Evolutionary conservation across 2,329 filamentous ascomycete species (phyloP).

Genomic region (Stagonosporopsis tanaceti): DNA sequence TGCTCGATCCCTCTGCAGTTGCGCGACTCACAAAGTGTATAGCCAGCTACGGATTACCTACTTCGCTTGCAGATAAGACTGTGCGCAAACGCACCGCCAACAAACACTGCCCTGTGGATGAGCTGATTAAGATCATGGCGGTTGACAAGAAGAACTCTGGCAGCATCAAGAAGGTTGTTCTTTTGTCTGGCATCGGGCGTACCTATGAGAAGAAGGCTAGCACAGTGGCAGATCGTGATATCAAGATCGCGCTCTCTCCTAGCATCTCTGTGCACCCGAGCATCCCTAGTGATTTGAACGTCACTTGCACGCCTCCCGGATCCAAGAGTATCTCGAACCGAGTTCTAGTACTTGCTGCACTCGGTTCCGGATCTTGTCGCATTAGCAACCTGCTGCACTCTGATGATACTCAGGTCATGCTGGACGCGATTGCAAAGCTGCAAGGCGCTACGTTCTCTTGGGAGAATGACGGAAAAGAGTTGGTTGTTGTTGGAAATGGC

Average conservation of each 20-base stretch:
- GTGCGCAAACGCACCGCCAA: slow-evolving; percentile 83
- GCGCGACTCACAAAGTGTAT: slow-evolving; percentile 92
- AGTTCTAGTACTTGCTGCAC: slow-evolving; percentile 89
- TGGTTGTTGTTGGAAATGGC: slow-evolving; percentile 91
- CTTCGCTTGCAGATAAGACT: slow-evolving; percentile 81
- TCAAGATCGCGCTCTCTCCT: slow-evolving; percentile 82
- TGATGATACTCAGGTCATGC: slow-evolving; percentile 96
- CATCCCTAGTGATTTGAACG: slow-evolving; percentile 69
- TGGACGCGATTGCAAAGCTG: slow-evolving; percentile 85
- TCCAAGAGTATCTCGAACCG: slow-evolving; percentile 98
- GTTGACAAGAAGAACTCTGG: slow-evolving; percentile 99
- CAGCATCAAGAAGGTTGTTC: slow-evolving; percentile 91
- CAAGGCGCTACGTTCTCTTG: slow-evolving; percentile 89
- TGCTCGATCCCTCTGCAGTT: slow-evolving; percentile 85
- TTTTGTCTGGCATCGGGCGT: slow-evolving; percentile 87
- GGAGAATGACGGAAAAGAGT: slow-evolving; percentile 91
- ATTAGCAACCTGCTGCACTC: slow-evolving; percentile 95
- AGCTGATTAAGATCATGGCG: slow-evolving; percentile 89
- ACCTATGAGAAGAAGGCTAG: slow-evolving; percentile 89
- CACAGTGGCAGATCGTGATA: slow-evolving; percentile 84
- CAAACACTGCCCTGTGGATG: slow-evolving; percentile 86
- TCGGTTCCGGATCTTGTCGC: slow-evolving; percentile 84
- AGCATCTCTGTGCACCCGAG: slow-evolving; percentile 78
- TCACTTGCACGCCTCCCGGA: slow-evolving; percentile 86
- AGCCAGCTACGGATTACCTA: slow-evolving; percentile 89